Evolutionary conservation across 2,329 filamentous ascomycete species (phyloP).

Genomic region (Phialophora chinensis): DNA sequence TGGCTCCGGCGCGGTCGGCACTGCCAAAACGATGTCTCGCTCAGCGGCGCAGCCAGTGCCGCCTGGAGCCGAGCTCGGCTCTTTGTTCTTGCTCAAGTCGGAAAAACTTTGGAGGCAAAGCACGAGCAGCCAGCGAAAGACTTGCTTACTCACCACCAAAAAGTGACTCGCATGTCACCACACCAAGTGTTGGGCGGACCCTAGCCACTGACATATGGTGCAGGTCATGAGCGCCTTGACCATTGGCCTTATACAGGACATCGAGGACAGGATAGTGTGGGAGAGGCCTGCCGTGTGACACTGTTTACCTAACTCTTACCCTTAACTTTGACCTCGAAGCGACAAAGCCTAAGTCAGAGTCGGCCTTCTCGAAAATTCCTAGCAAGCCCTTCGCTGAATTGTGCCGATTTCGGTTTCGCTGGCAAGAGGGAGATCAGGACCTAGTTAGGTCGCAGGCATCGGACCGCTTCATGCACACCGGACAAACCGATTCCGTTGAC

Average conservation of each 20-base stretch:
- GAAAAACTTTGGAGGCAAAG: constrained; percentile 5
- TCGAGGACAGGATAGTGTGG: background rate
- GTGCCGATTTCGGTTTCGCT: constrained; percentile 2
- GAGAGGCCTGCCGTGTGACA: constrained; percentile 5
- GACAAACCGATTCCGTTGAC: background rate
- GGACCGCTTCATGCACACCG: constrained; percentile 1
- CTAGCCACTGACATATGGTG: background rate
- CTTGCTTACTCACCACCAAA: background rate
- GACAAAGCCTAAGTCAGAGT: background rate
- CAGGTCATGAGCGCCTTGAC: background rate
- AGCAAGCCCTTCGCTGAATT: background rate
- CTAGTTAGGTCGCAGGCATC: background rate
- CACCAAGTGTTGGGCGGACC: background rate
- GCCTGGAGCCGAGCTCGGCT: constrained; percentile 12
- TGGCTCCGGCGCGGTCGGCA: constrained; percentile 17
- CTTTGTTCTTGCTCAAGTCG: background rate
- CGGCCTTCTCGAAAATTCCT: constrained; percentile 5
- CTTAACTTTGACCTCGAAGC: background rate
- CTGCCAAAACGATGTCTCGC: background rate
- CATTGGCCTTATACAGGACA: background rate
- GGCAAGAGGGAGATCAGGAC: background rate
- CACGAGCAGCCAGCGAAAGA: background rate
- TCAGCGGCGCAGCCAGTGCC: constrained; percentile 10
- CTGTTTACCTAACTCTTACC: constrained; percentile 2
- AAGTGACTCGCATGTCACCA: background rate